Conservation (phyloP, 2,329 filamentous ascomycete genomes). For the Aspergillus cejpii region DNA sequence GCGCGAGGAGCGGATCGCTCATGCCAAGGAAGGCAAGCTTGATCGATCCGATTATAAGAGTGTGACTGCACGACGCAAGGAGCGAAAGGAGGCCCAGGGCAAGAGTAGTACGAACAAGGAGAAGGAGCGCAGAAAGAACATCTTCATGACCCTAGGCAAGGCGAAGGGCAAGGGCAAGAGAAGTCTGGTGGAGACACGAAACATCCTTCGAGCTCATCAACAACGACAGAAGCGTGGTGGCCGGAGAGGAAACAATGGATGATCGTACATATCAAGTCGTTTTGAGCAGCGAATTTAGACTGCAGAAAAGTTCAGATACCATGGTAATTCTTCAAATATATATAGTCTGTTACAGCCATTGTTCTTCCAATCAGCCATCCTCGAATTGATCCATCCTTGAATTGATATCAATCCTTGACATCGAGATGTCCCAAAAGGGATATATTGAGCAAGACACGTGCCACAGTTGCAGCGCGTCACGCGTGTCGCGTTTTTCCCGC, state of each 20-base stretch:
- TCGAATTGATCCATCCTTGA: too few relatives aligned
- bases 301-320: neutral
- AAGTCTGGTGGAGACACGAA: constrained; percentile 78
- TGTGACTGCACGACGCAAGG: constrained; percentile 73
- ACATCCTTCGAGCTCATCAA: constrained; percentile 72
- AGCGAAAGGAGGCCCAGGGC: constrained; percentile 79
- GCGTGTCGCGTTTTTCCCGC: constrained; percentile 20
- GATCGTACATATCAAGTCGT: constrained; percentile 1
- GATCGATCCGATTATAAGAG: constrained; percentile 74
- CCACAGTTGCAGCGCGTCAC: constrained; percentile 13
- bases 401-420: too few relatives aligned
- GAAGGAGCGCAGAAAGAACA: constrained; percentile 96
- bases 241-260: constrained; percentile 61
- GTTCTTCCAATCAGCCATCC: too few relatives aligned
- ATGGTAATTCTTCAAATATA: too few relatives aligned
- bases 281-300: neutral
- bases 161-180: constrained; percentile 93
- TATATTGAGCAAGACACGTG: constrained; percentile 20
- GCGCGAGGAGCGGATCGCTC: constrained; percentile 80
- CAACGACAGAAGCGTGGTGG: constrained; percentile 79
- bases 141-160: constrained; percentile 95
- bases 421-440: constrained; percentile 13
- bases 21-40: constrained; percentile 75
- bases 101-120: constrained; percentile 98
- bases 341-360: too few relatives aligned